Evolutionary conservation across 1,284 basidiomycete species (phyloP), one percentile per base, ranked within the genome.

Genomic region (Coriolopsis trogii): DNA sequence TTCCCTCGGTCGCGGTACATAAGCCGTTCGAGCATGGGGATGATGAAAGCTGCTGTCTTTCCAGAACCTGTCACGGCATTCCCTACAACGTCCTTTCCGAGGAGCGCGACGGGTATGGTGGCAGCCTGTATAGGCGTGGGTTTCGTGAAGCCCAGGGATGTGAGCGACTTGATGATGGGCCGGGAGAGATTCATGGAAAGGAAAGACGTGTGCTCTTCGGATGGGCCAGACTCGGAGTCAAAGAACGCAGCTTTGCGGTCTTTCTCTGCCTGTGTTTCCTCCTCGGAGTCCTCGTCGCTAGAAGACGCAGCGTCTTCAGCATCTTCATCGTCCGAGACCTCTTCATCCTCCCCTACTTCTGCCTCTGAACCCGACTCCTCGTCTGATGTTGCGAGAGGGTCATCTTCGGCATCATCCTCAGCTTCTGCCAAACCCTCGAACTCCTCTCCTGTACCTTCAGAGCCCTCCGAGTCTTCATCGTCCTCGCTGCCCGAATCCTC

Each of bases 121-220:
- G 91, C 87, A 1, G 91, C 84, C 72, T 99, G 95, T 47, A 99
- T 98, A 1, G 96, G 96, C 1, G 97, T 99, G 4, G 97, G 97
- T 26, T 82, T 86, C 43, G 80, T 73, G 68, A 97, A 94, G 29
- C 85, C 84, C 34, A 99, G 79, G 2, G 87, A 79, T 7, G 89
- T 87, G 48, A 99, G 77, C 4, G 92, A 91, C 63, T 94, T 93
- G 41, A 95, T 80, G 40, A 98, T 79, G 0, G 93, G 92, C 28
- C 95, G 88, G 1, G 93, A 95, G 40, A 98, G 82, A 67, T 91
- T 91, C 85, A 95, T 91, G 24, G 84, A 81, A 16, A 89, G 73
- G 70, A 97, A 96, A 1, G 93, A 90, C 13, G 80, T 68, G 62
- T 84, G 83, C 25, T 66, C 59, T 42, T 79, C 71, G 23, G 75